Base-by-base conservation (phyloP, 305 asterid genomes). In the Euphrasia arctica region DNA sequence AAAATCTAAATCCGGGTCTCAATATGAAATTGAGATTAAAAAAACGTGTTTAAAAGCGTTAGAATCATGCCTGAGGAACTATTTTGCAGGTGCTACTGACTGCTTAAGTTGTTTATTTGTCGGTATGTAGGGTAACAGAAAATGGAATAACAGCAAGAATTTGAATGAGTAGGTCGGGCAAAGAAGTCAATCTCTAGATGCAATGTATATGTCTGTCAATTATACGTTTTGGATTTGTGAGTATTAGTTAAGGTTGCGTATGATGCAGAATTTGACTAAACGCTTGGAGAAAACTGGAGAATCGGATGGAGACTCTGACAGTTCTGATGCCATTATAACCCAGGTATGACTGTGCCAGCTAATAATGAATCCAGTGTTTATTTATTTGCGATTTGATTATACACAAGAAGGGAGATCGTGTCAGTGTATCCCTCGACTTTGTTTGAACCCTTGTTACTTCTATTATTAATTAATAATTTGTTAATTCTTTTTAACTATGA, bases 181-280 rank as follows among this genome's bases (percentile, higher is more conserved):
- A 18, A 18, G 22, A 29, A 2, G 34, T 29, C 34, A 29, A 29
- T 29, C 34, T 29, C 4, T 29, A 29, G 34, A 4, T 29, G 34
- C 34, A 29, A 29, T 29, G n/a, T 50, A 11, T 13, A 29, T 62
- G 58, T 62, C 0, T 61, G 27, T 63, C 22, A 7, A 10, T 34
- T 54, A 52, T 52, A 11, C 10, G 28, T 28, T 63, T 25, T 63
- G 54, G 28, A 11, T 9, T 51, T 11, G 11, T 8, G 51, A 60
- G 13, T 10, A 2, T 32, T 45, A 27, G 27, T 31, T 22, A 58
- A 29, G 13, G 13, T 27, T 22, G 4, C 39, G 25, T 10, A 47
- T 74, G 56, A 62, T 66, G 79, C 82, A 90, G 97, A 76, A 74
- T 65, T 45, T 86, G 81, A 65, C 86, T 29, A 85, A 73, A 79